Conservation (phyloP, 345 rosid species). For the Brassica juncea region DNA sequence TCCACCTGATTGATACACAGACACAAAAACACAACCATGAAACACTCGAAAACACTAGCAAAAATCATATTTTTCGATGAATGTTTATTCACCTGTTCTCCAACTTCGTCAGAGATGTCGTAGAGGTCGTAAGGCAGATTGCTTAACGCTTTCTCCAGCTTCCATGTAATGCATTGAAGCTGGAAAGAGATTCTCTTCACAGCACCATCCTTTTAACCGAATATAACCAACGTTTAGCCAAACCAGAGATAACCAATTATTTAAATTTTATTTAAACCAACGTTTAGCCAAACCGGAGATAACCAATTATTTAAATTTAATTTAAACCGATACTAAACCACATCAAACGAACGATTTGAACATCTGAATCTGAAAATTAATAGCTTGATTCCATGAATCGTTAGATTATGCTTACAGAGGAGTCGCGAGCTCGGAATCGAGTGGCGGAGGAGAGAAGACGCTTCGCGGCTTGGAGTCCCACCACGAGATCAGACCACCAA, state of each 20-base stretch:
- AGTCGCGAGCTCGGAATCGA: conserved; percentile 42
- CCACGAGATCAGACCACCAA: conserved; percentile 70
- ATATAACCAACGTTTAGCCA: neutral
- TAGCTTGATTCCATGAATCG: neutral
- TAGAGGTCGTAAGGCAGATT: conserved; percentile 64
- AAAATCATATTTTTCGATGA: neutral
- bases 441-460: conserved; percentile 53
- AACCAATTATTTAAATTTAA: neutral
- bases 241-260: neutral
- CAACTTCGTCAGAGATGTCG: conserved; percentile 88
- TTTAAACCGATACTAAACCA: conserved; percentile 29
- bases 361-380: conserved; percentile 19
- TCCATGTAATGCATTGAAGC: conserved; percentile 79
- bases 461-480: conserved; percentile 60
- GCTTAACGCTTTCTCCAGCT: conserved; percentile 80
- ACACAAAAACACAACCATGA: neutral
- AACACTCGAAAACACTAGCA: neutral
- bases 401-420: conserved; percentile 57
- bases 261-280: conserved; percentile 8
- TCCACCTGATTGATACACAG: conserved; percentile 50
- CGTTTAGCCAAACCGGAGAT: neutral
- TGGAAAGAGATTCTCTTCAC: conserved; percentile 73
- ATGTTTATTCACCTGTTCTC: conserved; percentile 62
- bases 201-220: conserved; percentile 68
- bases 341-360: neutral